Evolutionary conservation across 169 alveolate species (phyloP), one percentile per base, ranked within the genome.

Genomic region (Plasmodium relictum): DNA sequence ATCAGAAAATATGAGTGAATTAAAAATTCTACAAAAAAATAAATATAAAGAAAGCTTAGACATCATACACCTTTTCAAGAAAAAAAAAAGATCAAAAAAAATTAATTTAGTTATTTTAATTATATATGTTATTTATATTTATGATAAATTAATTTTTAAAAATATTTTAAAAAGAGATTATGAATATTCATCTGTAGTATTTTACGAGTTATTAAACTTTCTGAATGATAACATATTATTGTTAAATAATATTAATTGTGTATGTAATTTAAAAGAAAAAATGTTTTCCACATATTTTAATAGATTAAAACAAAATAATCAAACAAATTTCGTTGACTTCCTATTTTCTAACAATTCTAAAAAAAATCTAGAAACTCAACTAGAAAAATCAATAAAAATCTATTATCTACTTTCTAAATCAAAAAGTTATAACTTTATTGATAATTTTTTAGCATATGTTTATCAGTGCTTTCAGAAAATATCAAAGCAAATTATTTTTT

Each of bases 241-340:
- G 41, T 72, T 83, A 45, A 16, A 68, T 9, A 56, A 83, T 31
- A 69, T 83, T 37, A 83, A 66, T 18, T 83, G 85, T 48, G 24
- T 83, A 68, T 45, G 16, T 71, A 45, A 54, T 52, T 83, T 68
- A 31, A 83, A 83, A 52, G 73, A 68, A 54, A 83, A 83, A 50
- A 83, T 68, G 68, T 45, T 39, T 61, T 50, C 76, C 3, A 74
- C 54, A 22, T 83, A 83, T 56, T 69, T 83, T 48, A 62, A 83
- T 65, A 83, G 83, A 83, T 68, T 83, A 71, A 83, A 83, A 62
- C 85, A 83, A 83, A 83, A 66, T 62, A 83, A 83, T 69, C 85
- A 83, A 48, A 68, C 85, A 68, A 45, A 48, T 18, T 83, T 83
- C 56, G 66, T 83, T 62, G 85, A 83, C 5, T 83, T 83, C 14